A percentile compares a stretch with the other conserved stretches of the same genome.
phyloP scores from a whole-genome alignment of 257 asterid species.

The Solanum dulcamara region DNA sequence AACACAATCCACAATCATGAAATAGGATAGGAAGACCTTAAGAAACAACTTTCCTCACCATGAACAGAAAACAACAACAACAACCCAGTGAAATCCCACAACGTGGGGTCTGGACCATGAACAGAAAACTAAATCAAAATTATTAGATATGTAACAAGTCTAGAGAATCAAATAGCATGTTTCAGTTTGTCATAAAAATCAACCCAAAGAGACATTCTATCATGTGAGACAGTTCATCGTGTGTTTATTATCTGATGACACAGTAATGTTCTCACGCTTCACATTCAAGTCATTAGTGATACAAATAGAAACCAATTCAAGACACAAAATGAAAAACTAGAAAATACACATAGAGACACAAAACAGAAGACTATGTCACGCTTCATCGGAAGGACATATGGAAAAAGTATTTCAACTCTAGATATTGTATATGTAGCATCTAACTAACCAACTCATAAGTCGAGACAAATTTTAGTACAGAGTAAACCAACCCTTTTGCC shows the following conservation, averaged over 20 bases:
- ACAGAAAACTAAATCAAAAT: not conserved
- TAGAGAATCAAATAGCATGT: not conserved
- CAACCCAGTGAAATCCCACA: not conserved
- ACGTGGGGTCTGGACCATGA: too few species aligned
- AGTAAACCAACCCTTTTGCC: conserved; percentile 70
- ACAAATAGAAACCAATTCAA: not conserved
- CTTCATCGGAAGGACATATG: not conserved
- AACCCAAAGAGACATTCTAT: not conserved
- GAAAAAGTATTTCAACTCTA: not conserved
- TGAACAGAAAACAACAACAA: too few species aligned
- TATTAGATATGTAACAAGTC: not conserved
- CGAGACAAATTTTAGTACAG: not conserved
- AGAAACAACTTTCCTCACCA: not conserved
- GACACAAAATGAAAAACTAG: not conserved
- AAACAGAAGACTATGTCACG: not conserved
- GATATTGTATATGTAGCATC: not conserved
- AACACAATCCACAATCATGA: not conserved
- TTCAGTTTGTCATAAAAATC: not conserved
- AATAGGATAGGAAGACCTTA: not conserved
- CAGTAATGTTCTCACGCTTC: not conserved
- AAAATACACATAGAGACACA: not conserved
- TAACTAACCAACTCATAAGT: not conserved
- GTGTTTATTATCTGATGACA: not conserved
- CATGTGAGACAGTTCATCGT: not conserved
- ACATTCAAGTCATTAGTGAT: not conserved